A percentile compares a stretch with the other conserved stretches of the same genome.
Conservation (phyloP, 2,329 filamentous ascomycete genomes). For the Hymenoscyphus occultus region DNA sequence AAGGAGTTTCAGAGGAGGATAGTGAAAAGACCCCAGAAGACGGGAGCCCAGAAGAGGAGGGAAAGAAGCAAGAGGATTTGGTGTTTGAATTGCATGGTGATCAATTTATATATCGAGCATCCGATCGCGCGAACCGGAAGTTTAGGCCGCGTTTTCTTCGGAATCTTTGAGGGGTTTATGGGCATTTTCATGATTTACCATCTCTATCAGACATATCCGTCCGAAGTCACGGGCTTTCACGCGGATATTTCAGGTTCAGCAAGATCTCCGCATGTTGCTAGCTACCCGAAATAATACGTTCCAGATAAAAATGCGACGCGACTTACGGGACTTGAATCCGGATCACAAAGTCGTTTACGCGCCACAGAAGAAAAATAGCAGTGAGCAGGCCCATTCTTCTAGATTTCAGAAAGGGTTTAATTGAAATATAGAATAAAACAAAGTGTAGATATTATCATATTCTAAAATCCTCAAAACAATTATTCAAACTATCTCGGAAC, state of each 20-base stretch:
- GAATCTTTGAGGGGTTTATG: conserved; percentile 55
- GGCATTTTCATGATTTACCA: not conserved
- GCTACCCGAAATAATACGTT: not conserved
- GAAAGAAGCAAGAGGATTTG: conserved; percentile 45
- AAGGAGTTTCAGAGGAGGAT: conserved; percentile 22
- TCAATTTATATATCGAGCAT: conserved; percentile 78
- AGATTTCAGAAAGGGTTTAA: too few species aligned
- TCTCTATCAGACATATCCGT: not conserved
- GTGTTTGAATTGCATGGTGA: conserved; percentile 84
- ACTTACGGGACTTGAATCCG: not conserved
- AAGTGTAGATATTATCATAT: too few species aligned
- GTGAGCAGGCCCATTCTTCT: too few species aligned
- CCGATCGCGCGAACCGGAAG: conserved; percentile 85
- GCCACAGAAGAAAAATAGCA: too few species aligned
- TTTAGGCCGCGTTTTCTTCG: conserved; percentile 82
- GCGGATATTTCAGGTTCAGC: not conserved
- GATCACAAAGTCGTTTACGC: not conserved
- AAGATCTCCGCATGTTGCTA: not conserved
- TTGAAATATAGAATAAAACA: too few species aligned
- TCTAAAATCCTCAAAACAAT: too few species aligned
- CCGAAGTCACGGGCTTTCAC: not conserved
- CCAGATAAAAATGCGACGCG: not conserved
- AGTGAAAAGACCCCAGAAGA: conserved; percentile 23
- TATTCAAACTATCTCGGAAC: too few species aligned
- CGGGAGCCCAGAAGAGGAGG: conserved; percentile 16